Evolutionary conservation across 495 filamentous ascomycete species (phyloP), one percentile per base, ranked within the genome.

Genomic region (Stereocaulon alpinum): DNA sequence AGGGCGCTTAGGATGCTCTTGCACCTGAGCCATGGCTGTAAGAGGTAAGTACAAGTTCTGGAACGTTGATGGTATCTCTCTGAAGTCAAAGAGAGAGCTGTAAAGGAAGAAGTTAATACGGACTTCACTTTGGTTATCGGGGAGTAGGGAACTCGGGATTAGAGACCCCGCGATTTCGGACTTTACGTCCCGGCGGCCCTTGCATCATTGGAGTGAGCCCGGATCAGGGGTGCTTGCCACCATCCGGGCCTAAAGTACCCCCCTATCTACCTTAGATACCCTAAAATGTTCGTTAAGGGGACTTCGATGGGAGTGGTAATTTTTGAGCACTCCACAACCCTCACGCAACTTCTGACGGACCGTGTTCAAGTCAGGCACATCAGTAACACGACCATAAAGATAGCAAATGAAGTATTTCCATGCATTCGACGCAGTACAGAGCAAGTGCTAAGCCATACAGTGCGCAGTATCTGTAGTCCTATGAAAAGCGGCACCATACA

Each of bases 1-100:
- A 15, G 56, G 32, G 27, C 55, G 49, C 9, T 60, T 49, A 14
- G 61, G 61, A 40, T 63, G 61, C 18, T 47, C 49, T 51, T 63
- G 61, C 27, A 63, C 43, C 44, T 56, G 32, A 30, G 57, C 50
- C 61, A 63, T 63, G 12, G 42, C 40, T 40, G 6, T 15, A 18
- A n/a, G 22, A 55, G 6, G 3, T n/a, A n/a, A 27, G 29, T 14
- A 0, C 2, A 50, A 5, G 29, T 37, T 0, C 30, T 9, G 29
- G 1, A 18, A 12, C n/a, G 4, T 30, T 18, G 18, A 2, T 6
- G 27, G 3, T n/a, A n/a, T 0, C 6, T 40, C 40, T 7, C 27
- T n/a, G 34, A 15, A 18, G 17, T 40, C 9, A 12, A 41, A 1
- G 2, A 1, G 27, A 24, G 29, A 37, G 30, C 4, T 22, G 29